phyloP scores from a whole-genome alignment of 352 stramenopile species.

The Phytophthora uliginosa region DNA sequence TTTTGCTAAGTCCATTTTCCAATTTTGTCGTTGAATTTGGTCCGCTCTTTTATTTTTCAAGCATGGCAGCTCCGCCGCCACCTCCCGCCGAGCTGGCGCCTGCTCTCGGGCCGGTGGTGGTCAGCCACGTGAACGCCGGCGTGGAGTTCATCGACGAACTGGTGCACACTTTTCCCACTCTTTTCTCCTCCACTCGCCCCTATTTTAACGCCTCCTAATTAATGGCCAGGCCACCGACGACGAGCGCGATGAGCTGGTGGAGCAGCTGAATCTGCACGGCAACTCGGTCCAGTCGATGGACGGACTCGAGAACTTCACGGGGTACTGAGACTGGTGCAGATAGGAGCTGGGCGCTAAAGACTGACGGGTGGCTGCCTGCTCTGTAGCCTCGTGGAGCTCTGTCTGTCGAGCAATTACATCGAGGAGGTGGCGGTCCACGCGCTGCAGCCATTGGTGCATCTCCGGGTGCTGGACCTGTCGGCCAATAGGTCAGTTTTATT shows the following conservation, averaged over 20 bases:
- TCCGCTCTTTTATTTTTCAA: slow-evolving; percentile 4
- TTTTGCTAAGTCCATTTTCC: not conserved
- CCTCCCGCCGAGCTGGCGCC: slow-evolving; percentile 9
- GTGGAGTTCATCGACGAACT: slow-evolving; percentile 54
- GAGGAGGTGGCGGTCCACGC: slow-evolving; percentile 75
- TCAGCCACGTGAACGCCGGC: slow-evolving; percentile 53
- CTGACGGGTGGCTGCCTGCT: not conserved
- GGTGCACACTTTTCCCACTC: slow-evolving; percentile 11
- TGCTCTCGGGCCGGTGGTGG: slow-evolving; percentile 13
- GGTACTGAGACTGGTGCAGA: slow-evolving; percentile 24
- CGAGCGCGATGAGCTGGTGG: slow-evolving; percentile 54
- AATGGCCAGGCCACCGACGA: slow-evolving; percentile 37
- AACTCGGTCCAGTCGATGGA: slow-evolving; percentile 76
- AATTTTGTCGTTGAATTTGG: slow-evolving; percentile 21
- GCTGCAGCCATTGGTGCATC: slow-evolving; percentile 67
- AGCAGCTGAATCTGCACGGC: slow-evolving; percentile 85
- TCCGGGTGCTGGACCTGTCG: slow-evolving; percentile 81
- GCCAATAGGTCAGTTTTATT: slow-evolving; percentile 61
- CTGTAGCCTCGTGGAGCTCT: slow-evolving; percentile 70
- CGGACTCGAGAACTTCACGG: slow-evolving; percentile 68
- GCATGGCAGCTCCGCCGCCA: slow-evolving; percentile 15
- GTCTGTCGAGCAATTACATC: slow-evolving; percentile 86
- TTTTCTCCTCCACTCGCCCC: slow-evolving; percentile 1
- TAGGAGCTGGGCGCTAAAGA: not conserved
- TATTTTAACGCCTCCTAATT: no score